Base-by-base conservation (phyloP, 768 basidiomycete genomes). In the Agrocybe praecox region DNA sequence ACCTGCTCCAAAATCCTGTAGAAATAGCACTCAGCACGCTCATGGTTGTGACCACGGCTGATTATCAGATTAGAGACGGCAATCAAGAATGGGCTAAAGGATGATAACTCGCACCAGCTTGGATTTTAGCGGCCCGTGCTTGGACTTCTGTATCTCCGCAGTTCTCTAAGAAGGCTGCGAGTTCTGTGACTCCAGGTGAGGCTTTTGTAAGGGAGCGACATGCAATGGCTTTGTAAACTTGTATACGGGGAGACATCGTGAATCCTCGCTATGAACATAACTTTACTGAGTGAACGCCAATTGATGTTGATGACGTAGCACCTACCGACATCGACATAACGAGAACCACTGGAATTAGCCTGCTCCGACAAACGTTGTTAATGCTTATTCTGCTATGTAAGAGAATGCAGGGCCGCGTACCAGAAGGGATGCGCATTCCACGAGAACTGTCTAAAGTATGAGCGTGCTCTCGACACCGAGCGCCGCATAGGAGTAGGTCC, bases 1-100 rank as follows among this genome's bases (percentile, higher is more conserved):
- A 82, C 48, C 85, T 81, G 50, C 91, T 91, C 94, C 94, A 97
- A 74, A 88, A 90, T 0, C 90, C 92, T 0, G 92, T 92, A 4
- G 90, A 91, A 46, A 92, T 73, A 1, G 92, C 91, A 50, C 90
- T 89, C 40, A 97, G 77, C 7, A 84, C 67, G 50, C 91, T 93
- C 86, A 90, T 89, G 9, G 80, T 80, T 11, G 90, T 86, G 2
- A 87, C 87, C 70, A 96, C 85, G 49, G 84, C 81, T 82, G 19
- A n/a, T 34, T 29, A 29, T 29, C 23, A 11, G 19, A 19, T 44
- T n/a, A 47, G 8, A 22, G 29, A 48, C 24, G 33, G 52, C 18
- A 46, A 52, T 47, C n/a, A 46, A 45, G 46, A 53, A n/a, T 26
- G 1, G 56, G 43, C 52, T 17, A 18, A 44, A 15, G 47, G 0